Base-by-base conservation (phyloP, 225 moss, liverwort and hornwort species). In the Polytrichum commune region DNA sequence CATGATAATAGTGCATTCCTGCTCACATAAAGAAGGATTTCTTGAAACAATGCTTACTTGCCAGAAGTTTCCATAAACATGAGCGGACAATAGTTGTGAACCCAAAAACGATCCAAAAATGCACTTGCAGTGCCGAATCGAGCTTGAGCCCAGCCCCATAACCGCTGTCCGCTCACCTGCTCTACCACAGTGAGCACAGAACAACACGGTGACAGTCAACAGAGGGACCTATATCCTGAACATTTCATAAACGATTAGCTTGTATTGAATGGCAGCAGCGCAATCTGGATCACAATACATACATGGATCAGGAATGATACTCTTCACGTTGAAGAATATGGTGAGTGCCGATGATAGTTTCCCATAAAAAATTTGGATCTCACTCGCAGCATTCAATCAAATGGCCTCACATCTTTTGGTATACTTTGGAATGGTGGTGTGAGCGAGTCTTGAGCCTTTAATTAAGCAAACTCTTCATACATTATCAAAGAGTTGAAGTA, bases 81-180 rank as follows among this genome's bases (percentile, higher is more conserved):
- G 32, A 89, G 86, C 18, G 89, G 89, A 67, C 89, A 89, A 55
- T 86, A 89, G 26, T 86, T 89, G 78, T 89, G 81, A 64, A 89
- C 77, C 89, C 89, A 89, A 60, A 86, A 89, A 33, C 86, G 89
- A 62, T 81, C 79, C 2, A 89, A 79, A 82, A 89, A 89, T 53
- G 84, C 79, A 74, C 63, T 74, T 29, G 89, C 79, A 65, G 89
- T 79, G 69, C 83, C 81, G 46, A 86, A 89, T 54, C 89, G 86
- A 73, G 81, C 69, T 71, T 84, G 79, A 33, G 85, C 89, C 89
- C 89, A 89, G 5, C 89, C 82, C 89, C 89, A 89, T 35, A 89
- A 67, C 66, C 89, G 79, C 72, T 84, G 86, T 53, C 89, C 89
- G 32, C 89, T 89, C 16, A 89, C 89, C 89, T 89, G 85, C 70